A percentile compares a stretch with the other conserved stretches of the same genome.
Evolutionary conservation across 805 yeast species (phyloP).

Genomic region (Candida montana): DNA sequence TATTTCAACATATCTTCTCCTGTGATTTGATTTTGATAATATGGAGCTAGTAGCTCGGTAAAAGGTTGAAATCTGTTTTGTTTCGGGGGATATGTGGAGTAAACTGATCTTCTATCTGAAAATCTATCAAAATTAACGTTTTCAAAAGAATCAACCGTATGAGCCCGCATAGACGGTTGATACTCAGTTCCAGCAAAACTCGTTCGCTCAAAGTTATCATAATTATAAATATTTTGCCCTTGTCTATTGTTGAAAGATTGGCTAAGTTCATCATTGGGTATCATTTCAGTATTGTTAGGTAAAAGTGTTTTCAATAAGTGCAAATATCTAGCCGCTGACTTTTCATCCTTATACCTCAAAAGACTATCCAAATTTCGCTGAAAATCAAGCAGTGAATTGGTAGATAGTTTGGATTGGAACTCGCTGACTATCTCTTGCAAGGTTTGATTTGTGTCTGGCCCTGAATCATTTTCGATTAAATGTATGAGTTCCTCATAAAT

Average conservation of each 20-base stretch:
- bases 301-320: constrained; percentile 24
- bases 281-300: not conserved
- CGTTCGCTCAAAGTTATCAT: constrained; percentile 1
- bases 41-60: constrained; percentile 28
- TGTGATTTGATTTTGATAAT: constrained; percentile 29
- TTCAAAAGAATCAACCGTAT: constrained; percentile 35
- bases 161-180: constrained; percentile 9
- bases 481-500: constrained; percentile 17
- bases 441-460: not conserved
- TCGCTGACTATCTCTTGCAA: constrained; percentile 1
- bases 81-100: constrained; percentile 19
- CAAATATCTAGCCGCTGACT: constrained; percentile 33
- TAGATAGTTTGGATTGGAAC: constrained; percentile 3
- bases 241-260: not conserved
- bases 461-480: constrained; percentile 15
- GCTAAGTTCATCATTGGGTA: not conserved
- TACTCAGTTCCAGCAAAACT: constrained; percentile 10
- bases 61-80: constrained; percentile 20
- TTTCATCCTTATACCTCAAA: constrained; percentile 25
- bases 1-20: constrained; percentile 40
- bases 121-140: constrained; percentile 29
- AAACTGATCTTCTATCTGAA: constrained; percentile 33
- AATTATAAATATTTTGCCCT: not conserved
- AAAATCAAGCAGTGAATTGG: constrained; percentile 29
- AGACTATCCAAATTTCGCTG: constrained; percentile 29